Base-by-base conservation (phyloP, 192 early-diverging fungal genomes). In the Allomyces macrogynus region DNA sequence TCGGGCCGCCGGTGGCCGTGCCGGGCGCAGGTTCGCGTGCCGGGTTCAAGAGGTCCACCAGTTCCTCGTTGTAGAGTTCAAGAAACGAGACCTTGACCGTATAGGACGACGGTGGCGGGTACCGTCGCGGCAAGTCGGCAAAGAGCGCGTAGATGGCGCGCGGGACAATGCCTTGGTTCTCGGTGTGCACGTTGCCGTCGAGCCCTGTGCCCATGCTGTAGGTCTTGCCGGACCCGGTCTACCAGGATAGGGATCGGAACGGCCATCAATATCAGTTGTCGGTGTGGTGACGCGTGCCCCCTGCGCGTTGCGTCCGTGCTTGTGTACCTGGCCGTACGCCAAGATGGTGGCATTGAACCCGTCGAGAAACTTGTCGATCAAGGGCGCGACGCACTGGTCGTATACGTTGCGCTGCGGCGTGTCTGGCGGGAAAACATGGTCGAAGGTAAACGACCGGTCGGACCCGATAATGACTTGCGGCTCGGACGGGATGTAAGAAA, bases 21-120 rank as follows among this genome's bases (percentile, higher is more conserved):
- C n/a, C n/a, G n/a, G n/a, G n/a, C n/a, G n/a, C n/a, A n/a, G 32
- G 32, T 65, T 77, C 71, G 73, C 76, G 71, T 64, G 75, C 68
- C 60, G 81, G 83, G 63, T 85, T 86, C 25, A 95, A 72, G 49
- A 98, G 75, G 75, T 98, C 95, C 22, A 92, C 84, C 49, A 95
- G 75, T 43, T 98, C 95, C 67, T 98, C 95, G 71, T 98, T 98
- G 73, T 98, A 95, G 10, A 95, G 81, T 68, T 98, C 94, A 24
- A 99, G 71, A 76, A 95, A 97, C 11, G 92, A 92, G 11, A 95
- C 89, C 25, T 77, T 77, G 24, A 88, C 75, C 4, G 66, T 70
- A 23, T 75, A 77, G 26, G 72, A 71, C 27, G 40, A 23, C 40
- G 67, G 70, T 4, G 27, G 27, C 1, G 26, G 60, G 18, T 20